Evolutionary conservation across 345 rosid genomes (phyloP), one percentile per base, ranked within the genome.

Genomic region (Carallia brachiata): DNA sequence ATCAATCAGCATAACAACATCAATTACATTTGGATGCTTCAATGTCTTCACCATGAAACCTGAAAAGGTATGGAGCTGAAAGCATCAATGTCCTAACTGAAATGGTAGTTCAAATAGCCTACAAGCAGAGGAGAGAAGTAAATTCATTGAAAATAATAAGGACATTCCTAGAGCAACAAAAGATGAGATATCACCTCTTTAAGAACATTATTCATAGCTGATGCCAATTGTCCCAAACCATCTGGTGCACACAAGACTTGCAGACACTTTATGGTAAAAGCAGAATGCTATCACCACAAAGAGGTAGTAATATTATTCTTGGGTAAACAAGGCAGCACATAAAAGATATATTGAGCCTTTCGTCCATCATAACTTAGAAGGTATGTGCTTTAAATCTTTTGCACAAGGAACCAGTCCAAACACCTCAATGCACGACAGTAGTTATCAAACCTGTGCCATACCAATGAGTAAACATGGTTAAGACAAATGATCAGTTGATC

Each of bases 21-120:
- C 50, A 19, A 69, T 47, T 8, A 69, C 18, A 69, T 69, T 60
- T 34, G 65, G 66, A 58, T 72, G 70, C n/a, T 57, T 36, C 64
- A 72, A 47, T 55, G 7, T 72, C n/a, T 72, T 72, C 69, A 72
- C 34, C n/a, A 72, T 52, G 69, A 57, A 40, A 72, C 58, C 75
- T 72, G 70, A 6, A 19, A 54, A 39, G 44, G 10, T 10, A 39
- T 39, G 44, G 7, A 39, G 44, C 7, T 39, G 44, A 7, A 39
- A 39, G 44, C 44, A 39, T 7, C 44, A 39, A 7, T 39, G 7
- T 39, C 44, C 44, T 39, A 39, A 39, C 44, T 39, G 44, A 8
- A 7, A 39, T 39, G 44, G 12, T 7, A 39, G 44, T 9, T 39
- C 44, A 7, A 39, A 39, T 39, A 39, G 9, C 23, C 23, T 39